phyloP scores from a whole-genome alignment of 78 protist species.

The Dictyostelium discoideum region DNA sequence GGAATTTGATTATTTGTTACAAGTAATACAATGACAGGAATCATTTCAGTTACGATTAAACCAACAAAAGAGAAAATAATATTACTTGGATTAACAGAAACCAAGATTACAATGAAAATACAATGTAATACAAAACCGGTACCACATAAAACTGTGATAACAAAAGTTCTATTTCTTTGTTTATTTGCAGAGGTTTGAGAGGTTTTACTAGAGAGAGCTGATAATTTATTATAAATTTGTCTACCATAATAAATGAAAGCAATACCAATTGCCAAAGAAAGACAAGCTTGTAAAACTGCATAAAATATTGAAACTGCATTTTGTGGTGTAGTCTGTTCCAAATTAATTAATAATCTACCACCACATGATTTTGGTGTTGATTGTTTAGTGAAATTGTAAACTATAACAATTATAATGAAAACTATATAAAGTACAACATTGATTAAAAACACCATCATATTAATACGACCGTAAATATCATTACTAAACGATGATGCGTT shows the following conservation, averaged over 20 bases:
- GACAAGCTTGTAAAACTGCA: slow-evolving; percentile 39
- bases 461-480: neutral
- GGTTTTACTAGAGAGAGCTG: neutral
- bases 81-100: slow-evolving; percentile 28
- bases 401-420: slow-evolving; percentile 39
- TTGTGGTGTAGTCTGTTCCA: slow-evolving; percentile 11
- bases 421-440: slow-evolving; percentile 35
- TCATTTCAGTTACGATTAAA: slow-evolving; percentile 38
- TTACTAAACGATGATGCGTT: neutral
- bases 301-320: slow-evolving; percentile 55
- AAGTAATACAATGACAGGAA: slow-evolving; percentile 25
- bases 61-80: slow-evolving; percentile 47
- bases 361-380: slow-evolving; percentile 44
- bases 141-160: slow-evolving; percentile 18
- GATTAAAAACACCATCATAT: slow-evolving; percentile 3
- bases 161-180: slow-evolving; percentile 21
- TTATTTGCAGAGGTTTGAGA: neutral
- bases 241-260: slow-evolving; percentile 64
- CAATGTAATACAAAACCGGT: slow-evolving; percentile 52
- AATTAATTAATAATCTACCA: slow-evolving; percentile 12
- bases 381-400: slow-evolving; percentile 34
- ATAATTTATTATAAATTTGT: slow-evolving; percentile 1
- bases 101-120: slow-evolving; percentile 55
- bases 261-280: slow-evolving; percentile 38
- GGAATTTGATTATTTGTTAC: slow-evolving; percentile 56